phyloP scores from a whole-genome alignment of 2,329 filamentous ascomycete genomes.

The Raffaelea ambrosiae region DNA sequence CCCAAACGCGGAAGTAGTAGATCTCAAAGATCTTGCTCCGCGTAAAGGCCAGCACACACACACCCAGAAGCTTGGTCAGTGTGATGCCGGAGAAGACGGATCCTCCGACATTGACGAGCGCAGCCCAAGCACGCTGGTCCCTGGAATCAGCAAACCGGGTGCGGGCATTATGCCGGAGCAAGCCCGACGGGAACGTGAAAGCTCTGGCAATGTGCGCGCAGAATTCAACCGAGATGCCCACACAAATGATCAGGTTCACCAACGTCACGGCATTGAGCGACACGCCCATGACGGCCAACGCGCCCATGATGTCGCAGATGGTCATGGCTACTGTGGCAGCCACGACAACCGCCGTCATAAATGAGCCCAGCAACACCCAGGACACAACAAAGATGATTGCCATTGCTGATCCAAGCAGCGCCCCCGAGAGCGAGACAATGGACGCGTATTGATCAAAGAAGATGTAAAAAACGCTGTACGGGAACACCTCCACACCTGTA shows the following conservation, averaged over 20 bases:
- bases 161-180: constrained; percentile 72
- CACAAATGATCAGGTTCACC: constrained; percentile 94
- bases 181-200: constrained; percentile 84
- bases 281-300: constrained; percentile 83
- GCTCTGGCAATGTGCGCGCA: constrained; percentile 94
- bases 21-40: constrained; percentile 98
- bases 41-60: constrained; percentile 88
- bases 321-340: constrained; percentile 88
- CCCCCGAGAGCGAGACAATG: constrained; percentile 71
- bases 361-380: constrained; percentile 71
- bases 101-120: constrained; percentile 87
- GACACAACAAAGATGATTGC: constrained; percentile 79
- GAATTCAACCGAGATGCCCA: constrained; percentile 94
- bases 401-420: constrained; percentile 73
- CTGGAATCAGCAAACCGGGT: constrained; percentile 64
- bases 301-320: constrained; percentile 85
- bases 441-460: constrained; percentile 96
- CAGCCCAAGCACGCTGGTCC: constrained; percentile 84
- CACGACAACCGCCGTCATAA: constrained; percentile 73
- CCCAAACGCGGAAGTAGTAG: constrained; percentile 97
- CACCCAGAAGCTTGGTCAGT: constrained; percentile 87
- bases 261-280: constrained; percentile 91
- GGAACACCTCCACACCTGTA: constrained; percentile 79
- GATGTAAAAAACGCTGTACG: constrained; percentile 96
- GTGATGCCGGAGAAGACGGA: constrained; percentile 96